Conservation (phyloP, 75 land plant species). For the Selaginella tamariscina region DNA sequence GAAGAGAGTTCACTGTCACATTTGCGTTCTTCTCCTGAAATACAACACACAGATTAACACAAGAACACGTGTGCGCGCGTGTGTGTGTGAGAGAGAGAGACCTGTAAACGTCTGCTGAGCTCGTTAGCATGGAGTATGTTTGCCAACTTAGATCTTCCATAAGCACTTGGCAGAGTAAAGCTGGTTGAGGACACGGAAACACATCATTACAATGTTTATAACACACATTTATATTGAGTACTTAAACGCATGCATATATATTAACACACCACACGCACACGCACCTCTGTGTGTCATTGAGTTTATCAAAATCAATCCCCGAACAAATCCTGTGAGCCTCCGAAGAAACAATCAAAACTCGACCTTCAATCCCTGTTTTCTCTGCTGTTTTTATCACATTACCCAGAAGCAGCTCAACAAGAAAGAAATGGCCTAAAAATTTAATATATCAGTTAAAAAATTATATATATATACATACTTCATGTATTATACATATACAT, state of each 20-base stretch:
- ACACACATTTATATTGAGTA: no score
- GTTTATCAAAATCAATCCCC: not conserved
- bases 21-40: not conserved
- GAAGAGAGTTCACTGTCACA: not conserved
- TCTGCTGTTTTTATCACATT: not conserved
- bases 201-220: no score
- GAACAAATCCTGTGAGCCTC: conserved; percentile 5
- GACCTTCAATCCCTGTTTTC: conserved; percentile 5
- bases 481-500: no score
- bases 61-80: no score
- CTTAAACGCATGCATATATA: no score
- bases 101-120: conserved; percentile 42
- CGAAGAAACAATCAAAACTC: conserved; percentile 4
- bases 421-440: conserved; percentile 4
- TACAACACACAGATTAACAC: not conserved
- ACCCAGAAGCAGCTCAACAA: not conserved
- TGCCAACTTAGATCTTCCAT: conserved; percentile 57
- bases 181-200: not conserved
- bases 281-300: not conserved
- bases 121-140: conserved; percentile 51
- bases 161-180: conserved; percentile 25
- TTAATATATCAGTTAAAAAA: not conserved
- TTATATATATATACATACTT: not conserved
- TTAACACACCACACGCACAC: no score
- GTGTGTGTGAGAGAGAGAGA: conserved; percentile 4